Evolutionary conservation across 1,284 basidiomycete genomes (phyloP), one percentile per base, ranked within the genome.

Genomic region (Neonothopanus nambi): DNA sequence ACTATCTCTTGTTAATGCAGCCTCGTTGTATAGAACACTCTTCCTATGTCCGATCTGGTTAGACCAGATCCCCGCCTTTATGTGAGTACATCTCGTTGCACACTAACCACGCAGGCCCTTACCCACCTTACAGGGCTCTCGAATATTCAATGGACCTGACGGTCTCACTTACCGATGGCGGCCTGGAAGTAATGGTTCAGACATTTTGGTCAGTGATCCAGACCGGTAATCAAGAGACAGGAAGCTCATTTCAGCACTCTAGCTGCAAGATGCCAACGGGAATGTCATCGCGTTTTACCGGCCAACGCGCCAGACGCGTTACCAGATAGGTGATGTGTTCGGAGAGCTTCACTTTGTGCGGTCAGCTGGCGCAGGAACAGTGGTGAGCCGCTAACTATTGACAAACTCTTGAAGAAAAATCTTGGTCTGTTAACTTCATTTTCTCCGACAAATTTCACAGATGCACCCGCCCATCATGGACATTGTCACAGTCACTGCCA

Each of bases 381-480:
- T 91, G 71, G 89, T 91, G 70, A 72, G 85, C 69, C 41, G 63
- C 39, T 39, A 38, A 52, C 49, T 38, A n/a, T 57, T 57, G 59
- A 55, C 52, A 57, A 44, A 47, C 53, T 58, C 45, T 28, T 11
- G 26, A 28, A 28, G 26, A 28, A 28, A 28, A 28, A 11, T 11
- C 26, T 28, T 5, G 52, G 56, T 59, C 50, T 57, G 58, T 54
- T 63, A 61, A 58, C 59, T 60, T 48, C 26, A 51, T 51, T 60
- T 13, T 42, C 4, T 42, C 4, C 12, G 12, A 5, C 33, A 54
- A 55, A 59, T 58, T 46, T 52, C 40, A 50, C 65, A 91, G 89
- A 88, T 83, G 75, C 89, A 91, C 65, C 89, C 89, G 52, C 89
- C 90, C 57, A 83, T 91, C 70, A 92, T 92, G 89, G 89, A 92